Evolutionary conservation across 805 yeast species (phyloP).

Genomic region (Hanseniaspora singularis): DNA sequence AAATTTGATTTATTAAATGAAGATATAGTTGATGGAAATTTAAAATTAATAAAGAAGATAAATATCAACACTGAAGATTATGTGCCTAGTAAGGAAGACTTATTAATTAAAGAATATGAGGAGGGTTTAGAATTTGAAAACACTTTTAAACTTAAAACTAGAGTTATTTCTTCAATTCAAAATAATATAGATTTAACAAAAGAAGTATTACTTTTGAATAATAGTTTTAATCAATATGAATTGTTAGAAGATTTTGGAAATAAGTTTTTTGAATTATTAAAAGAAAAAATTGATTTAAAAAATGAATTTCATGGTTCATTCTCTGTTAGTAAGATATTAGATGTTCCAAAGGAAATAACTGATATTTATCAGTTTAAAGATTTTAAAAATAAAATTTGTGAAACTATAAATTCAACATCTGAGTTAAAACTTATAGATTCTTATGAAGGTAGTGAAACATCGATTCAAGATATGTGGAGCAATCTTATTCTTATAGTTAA

Average conservation of each 20-base stretch:
- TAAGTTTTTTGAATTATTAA: background rate
- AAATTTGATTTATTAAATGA: background rate
- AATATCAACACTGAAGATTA: background rate
- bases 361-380: background rate
- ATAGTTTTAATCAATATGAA: background rate
- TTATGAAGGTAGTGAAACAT: background rate
- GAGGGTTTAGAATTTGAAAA: background rate
- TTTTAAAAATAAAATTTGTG: background rate
- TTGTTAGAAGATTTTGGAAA: constrained; percentile 1
- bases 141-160: no score
- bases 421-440: background rate
- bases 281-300: background rate
- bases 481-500: background rate
- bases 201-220: no score
- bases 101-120: background rate
- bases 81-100: no score
- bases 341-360: background rate
- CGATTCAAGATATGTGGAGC: background rate
- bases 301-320: background rate
- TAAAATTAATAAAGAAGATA: background rate
- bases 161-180: no score
- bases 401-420: constrained; percentile 1
- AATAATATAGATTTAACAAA: background rate
- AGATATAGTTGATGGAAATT: background rate
- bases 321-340: background rate